Conservation (phyloP, 768 basidiomycete species). For the Calvatia gigantea region DNA sequence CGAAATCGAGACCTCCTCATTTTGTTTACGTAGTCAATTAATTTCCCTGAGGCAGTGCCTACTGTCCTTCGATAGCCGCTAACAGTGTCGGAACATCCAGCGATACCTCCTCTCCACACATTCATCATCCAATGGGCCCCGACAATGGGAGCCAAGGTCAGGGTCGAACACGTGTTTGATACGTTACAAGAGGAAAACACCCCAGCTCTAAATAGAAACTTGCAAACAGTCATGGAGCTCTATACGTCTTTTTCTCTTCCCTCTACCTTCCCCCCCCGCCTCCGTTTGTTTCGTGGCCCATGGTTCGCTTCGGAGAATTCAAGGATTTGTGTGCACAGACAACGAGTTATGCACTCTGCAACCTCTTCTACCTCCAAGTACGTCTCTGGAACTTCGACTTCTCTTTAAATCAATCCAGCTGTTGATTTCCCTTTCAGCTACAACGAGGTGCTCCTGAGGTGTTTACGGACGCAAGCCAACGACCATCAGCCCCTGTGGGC, state of each 20-base stretch:
- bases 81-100: background rate
- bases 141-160: background rate
- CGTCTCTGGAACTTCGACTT: slow-evolving; percentile 19
- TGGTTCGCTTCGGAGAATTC: slow-evolving; percentile 66
- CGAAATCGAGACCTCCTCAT: background rate
- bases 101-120: background rate
- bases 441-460: slow-evolving; percentile 25
- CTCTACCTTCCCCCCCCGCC: background rate
- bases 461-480: slow-evolving; percentile 36
- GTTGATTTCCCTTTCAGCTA: slow-evolving; percentile 23
- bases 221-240: background rate
- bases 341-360: slow-evolving; percentile 79
- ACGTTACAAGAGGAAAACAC: background rate
- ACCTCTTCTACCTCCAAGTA: slow-evolving; percentile 81
- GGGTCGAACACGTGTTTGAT: slow-evolving; percentile 10
- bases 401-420: slow-evolving; percentile 17
- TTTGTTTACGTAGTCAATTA: background rate
- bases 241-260: background rate
- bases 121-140: background rate
- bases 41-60: background rate
- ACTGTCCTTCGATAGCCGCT: background rate
- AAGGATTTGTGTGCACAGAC: slow-evolving; percentile 50
- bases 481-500: slow-evolving; percentile 61
- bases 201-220: slow-evolving; percentile 4
- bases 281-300: slow-evolving; percentile 2